These are phyloP conservation scores for Aaosphaeria arxii DNA, from an alignment of 2,329 filamentous ascomycete species.

Conservation along the genomic window DNA sequence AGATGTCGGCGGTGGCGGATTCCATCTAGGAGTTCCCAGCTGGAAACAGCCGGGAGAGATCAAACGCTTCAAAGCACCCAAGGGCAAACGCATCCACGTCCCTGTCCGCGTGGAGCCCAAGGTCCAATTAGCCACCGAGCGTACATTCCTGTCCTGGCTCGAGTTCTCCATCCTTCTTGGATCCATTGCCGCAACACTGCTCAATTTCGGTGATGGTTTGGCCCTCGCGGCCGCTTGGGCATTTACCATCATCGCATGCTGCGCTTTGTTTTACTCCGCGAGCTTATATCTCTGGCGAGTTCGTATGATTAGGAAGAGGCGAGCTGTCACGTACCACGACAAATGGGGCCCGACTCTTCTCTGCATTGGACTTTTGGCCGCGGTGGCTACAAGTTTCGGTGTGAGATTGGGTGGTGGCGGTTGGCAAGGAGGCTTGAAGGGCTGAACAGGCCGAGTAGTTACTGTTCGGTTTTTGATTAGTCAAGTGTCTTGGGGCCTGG, in stretches of 20 bases:
- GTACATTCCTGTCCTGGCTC: constrained; percentile 95
- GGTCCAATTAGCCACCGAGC: constrained; percentile 93
- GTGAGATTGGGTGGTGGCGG: constrained; percentile 64
- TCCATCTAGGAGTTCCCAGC: constrained; percentile 43
- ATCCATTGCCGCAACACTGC: constrained; percentile 39
- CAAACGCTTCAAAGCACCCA: constrained; percentile 65
- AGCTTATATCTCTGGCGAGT: constrained; percentile 86
- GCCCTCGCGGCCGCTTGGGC: constrained; percentile 54
- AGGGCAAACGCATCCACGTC: constrained; percentile 85
- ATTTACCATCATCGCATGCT: constrained; percentile 78
- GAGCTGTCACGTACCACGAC: constrained; percentile 90
- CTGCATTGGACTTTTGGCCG: constrained; percentile 69
- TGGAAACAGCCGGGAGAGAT: constrained; percentile 38
- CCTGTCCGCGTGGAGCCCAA: constrained; percentile 95
- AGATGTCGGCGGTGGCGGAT: constrained; percentile 39
- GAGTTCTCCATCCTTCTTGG: constrained; percentile 96
- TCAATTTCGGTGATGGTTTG: constrained; percentile 39
- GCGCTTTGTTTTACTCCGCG: constrained; percentile 79
- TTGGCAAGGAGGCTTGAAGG: constrained; percentile 45
- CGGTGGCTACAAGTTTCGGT: constrained; percentile 76
- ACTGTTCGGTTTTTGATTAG: too few species aligned
- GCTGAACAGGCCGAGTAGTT: constrained; percentile 5
- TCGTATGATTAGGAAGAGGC: constrained; percentile 75
- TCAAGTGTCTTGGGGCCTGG: too few species aligned
- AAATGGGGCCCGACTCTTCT: constrained; percentile 78